phyloP scores from a whole-genome alignment of 2,329 filamentous ascomycete genomes.

The Penicillium palitans region DNA sequence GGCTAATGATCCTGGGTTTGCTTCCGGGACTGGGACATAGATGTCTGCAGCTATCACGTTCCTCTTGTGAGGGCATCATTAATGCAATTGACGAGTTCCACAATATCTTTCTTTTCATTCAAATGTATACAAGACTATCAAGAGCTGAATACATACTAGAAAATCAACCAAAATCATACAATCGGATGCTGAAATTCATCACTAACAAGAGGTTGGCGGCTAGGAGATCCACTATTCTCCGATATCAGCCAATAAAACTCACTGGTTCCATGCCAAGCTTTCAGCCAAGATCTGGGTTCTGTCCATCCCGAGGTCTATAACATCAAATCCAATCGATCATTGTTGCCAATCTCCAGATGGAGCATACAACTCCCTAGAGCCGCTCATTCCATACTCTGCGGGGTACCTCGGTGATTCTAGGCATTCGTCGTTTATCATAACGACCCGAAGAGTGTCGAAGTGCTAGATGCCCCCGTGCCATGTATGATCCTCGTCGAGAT shows the following conservation, averaged over 20 bases:
- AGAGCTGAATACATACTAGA: background rate
- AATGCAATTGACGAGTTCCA: conserved; percentile 14
- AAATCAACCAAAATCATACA: background rate
- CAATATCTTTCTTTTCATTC: conserved; percentile 6
- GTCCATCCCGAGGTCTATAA: background rate
- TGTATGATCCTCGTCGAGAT: background rate
- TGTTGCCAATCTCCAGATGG: background rate
- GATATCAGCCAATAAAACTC: background rate
- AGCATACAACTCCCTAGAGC: background rate
- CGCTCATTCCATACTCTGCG: background rate
- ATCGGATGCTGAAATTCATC: background rate
- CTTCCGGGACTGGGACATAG: conserved; percentile 1
- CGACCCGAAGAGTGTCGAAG: background rate
- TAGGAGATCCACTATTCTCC: no score
- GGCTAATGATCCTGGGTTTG: conserved; percentile 3
- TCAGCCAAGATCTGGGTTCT: background rate
- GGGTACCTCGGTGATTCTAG: background rate
- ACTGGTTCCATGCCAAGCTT: background rate
- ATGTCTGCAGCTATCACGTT: background rate
- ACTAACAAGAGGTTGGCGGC: background rate
- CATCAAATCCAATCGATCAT: background rate
- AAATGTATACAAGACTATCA: conserved; percentile 7
- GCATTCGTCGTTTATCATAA: background rate
- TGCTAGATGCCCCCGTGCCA: background rate
- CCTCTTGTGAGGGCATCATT: background rate